A percentile compares a stretch with the other conserved stretches of the same genome.
Evolutionary conservation across 352 stramenopile species (phyloP).

Genomic region (Phytophthora vignae): DNA sequence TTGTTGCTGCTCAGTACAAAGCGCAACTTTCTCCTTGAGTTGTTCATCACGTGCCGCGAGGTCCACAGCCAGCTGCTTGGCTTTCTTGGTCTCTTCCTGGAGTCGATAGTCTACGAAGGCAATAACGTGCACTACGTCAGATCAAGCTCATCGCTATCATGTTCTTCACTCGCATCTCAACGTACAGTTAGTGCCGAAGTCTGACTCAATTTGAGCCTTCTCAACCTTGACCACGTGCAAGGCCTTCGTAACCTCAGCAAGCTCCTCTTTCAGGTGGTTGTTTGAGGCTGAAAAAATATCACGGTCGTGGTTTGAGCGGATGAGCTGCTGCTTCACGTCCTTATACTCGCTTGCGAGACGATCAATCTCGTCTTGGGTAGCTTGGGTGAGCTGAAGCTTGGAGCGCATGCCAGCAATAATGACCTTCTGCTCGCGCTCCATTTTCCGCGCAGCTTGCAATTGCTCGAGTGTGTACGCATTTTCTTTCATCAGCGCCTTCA

Average conservation of each 20-base stretch:
- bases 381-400: slow-evolving; percentile 76
- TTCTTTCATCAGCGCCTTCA: slow-evolving; percentile 82
- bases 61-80: slow-evolving; percentile 53
- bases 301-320: slow-evolving; percentile 74
- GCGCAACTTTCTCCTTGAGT: slow-evolving; percentile 55
- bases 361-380: slow-evolving; percentile 75
- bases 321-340: slow-evolving; percentile 71
- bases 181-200: slow-evolving; percentile 73
- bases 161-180: slow-evolving; percentile 2
- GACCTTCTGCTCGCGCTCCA: slow-evolving; percentile 79
- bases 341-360: slow-evolving; percentile 64
- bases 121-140: slow-evolving; percentile 5
- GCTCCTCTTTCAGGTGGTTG: slow-evolving; percentile 79
- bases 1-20: slow-evolving; percentile 64
- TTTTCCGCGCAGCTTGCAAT: slow-evolving; percentile 70
- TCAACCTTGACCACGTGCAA: slow-evolving; percentile 73
- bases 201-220: slow-evolving; percentile 75
- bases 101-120: slow-evolving; percentile 51
- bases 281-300: slow-evolving; percentile 82
- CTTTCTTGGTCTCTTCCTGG: slow-evolving; percentile 78
- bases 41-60: slow-evolving; percentile 45
- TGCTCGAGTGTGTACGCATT: slow-evolving; percentile 84
- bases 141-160: neutral
- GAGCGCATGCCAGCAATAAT: slow-evolving; percentile 66
- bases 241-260: slow-evolving; percentile 69